Conservation (phyloP, 2,329 filamentous ascomycete species). For the Trichoderma breve region DNA sequence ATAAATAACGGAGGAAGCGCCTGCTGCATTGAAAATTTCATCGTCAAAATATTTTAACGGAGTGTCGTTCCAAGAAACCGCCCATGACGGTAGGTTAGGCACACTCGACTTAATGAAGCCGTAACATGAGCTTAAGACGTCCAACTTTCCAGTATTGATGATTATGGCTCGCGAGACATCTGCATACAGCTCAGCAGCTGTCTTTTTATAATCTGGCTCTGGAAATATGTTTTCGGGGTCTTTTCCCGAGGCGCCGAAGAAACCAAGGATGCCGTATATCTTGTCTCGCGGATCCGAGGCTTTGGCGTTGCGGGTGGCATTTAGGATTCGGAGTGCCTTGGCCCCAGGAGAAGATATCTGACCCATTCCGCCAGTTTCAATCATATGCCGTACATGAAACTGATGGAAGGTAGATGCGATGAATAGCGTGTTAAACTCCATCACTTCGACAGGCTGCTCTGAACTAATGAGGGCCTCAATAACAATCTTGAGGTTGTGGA, state of each 20-base stretch:
- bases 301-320: slow-evolving; percentile 1
- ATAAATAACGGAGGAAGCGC: not conserved
- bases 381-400: slow-evolving; percentile 1
- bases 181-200: slow-evolving; percentile 5
- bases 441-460: not conserved
- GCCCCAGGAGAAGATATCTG: not conserved
- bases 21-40: not conserved
- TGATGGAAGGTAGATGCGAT: slow-evolving; percentile 7
- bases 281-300: slow-evolving; percentile 12
- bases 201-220: not conserved
- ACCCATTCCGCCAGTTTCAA: not conserved
- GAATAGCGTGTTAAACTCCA: not conserved
- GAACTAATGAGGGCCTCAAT: not conserved
- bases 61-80: slow-evolving; percentile 10
- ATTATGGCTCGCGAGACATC: slow-evolving; percentile 9
- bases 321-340: slow-evolving; percentile 1
- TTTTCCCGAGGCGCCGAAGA: not conserved
- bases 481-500: slow-evolving; percentile 9
- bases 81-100: not conserved
- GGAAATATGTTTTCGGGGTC: slow-evolving; percentile 13
- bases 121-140: slow-evolving; percentile 8
- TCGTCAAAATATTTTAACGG: slow-evolving; percentile 8
- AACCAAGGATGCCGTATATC: slow-evolving; percentile 14
- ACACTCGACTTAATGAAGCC: not conserved
- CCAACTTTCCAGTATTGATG: not conserved